phyloP scores from a whole-genome alignment of 345 rosid genomes.

The Ailanthus altissimus region DNA sequence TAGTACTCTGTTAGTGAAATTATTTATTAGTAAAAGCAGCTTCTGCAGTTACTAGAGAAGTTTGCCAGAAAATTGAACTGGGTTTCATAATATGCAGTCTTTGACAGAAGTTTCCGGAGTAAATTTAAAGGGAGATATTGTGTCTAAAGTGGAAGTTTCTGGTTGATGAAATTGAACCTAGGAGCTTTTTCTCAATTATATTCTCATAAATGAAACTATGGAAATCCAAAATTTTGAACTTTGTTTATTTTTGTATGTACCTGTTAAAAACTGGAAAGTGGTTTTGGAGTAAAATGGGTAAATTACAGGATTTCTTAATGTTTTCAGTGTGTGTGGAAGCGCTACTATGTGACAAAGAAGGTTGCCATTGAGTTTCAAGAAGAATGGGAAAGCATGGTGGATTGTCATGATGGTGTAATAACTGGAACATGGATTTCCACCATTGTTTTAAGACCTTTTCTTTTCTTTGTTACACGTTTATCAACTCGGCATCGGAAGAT shows the following conservation, averaged over 20 bases:
- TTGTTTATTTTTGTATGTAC: not conserved
- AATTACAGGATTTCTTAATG: conserved; percentile 18
- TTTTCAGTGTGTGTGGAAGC: conserved; percentile 80
- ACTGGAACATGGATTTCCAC: conserved; percentile 63
- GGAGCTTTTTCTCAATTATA: not conserved
- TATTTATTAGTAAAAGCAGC: too few species aligned
- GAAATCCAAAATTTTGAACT: not conserved
- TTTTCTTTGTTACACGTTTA: conserved; percentile 57
- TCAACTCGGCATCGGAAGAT: conserved; percentile 46
- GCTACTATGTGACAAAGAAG: conserved; percentile 52
- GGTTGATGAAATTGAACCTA: not conserved
- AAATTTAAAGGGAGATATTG: not conserved
- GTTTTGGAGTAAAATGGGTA: conserved; percentile 1
- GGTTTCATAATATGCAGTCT: not conserved
- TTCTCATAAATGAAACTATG: not conserved
- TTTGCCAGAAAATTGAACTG: not conserved
- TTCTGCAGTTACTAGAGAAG: not conserved
- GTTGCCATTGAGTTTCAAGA: conserved; percentile 59
- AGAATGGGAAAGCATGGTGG: conserved; percentile 61
- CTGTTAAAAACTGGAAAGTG: not conserved
- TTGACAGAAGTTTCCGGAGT: not conserved
- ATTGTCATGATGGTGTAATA: conserved; percentile 38
- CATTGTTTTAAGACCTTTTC: conserved; percentile 68
- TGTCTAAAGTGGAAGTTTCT: not conserved
- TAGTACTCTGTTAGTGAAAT: too few species aligned